Base-by-base conservation (phyloP, 257 asterid species). In the Penstemon eatonii region DNA sequence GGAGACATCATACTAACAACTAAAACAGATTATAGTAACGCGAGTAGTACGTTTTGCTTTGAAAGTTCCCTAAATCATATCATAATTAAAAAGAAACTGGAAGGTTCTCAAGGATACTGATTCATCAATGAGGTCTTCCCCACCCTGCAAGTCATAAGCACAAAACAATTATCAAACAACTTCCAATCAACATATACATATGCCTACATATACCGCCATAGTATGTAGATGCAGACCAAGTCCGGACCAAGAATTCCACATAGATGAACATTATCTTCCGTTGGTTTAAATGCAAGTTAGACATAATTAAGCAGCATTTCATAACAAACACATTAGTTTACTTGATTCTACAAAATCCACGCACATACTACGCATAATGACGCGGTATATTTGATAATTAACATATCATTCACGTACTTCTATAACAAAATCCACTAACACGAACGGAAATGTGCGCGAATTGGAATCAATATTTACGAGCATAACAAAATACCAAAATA, bases 51-150 rank as follows among this genome's bases (percentile, higher is more conserved):
- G 18, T 37, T 65, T 25, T 25, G 33, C 33, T 12, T 33, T 19
- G 42, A 56, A 68, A n/a, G 58, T 44, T 39, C 15, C 6, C 13
- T 45, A 12, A 65, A 73, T 25, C 36, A 49, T 50, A 25, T 3
- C 25, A 7, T 56, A 59, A 59, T 11, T 9, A 75, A 63, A 19
- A 46, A 62, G 39, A 47, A 53, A 15, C n/a, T 5, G 38, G 5
- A 54, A 53, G 33, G 33, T 57, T 69, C 63, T 18, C 13, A 46
- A 73, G 96, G 96, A 87, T 92, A 92, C 98, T 92, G 98, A 76
- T 92, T 92, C 98, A 92, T 92, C 88, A 92, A 80, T 37, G 96
- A 92, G 68, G 98, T 92, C 89, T 92, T 92, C 58, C 98, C 98
- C 69, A 92, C 98, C 86, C 98, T 92, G 95, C 85, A 82, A 77